Evolutionary conservation across 805 yeast genomes (phyloP).

Genomic region (Candida silvicultrix): DNA sequence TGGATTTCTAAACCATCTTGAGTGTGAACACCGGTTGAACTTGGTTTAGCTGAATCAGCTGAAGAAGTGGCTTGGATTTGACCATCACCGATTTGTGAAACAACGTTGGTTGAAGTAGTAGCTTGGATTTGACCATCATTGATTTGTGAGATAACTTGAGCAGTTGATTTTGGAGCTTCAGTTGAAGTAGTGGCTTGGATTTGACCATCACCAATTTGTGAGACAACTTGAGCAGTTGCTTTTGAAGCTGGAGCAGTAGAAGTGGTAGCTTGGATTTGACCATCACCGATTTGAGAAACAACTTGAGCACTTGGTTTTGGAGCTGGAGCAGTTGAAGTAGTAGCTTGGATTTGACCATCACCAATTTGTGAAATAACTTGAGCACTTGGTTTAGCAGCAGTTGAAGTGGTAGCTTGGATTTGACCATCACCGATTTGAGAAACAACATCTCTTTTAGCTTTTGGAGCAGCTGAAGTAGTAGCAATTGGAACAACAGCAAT

Average conservation of each 20-base stretch:
- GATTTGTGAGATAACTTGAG: constrained; percentile 15
- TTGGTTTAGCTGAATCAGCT: constrained; percentile 12
- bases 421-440: constrained; percentile 18
- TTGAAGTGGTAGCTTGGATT: constrained; percentile 17
- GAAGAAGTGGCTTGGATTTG: constrained; percentile 20
- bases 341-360: constrained; percentile 7
- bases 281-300: constrained; percentile 45
- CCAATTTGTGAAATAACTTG: constrained; percentile 32
- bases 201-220: constrained; percentile 28
- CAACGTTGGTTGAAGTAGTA: constrained; percentile 13
- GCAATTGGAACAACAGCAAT: constrained; percentile 33
- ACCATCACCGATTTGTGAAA: constrained; percentile 16
- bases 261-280: constrained; percentile 46
- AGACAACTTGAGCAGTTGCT: constrained; percentile 30
- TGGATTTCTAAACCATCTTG: constrained; percentile 13
- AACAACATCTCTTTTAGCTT: constrained; percentile 13
- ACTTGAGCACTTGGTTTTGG: constrained; percentile 29
- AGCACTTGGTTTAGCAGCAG: constrained; percentile 35
- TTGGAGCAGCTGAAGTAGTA: constrained; percentile 20
- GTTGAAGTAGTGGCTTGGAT: constrained; percentile 24
- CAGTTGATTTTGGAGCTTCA: constrained; percentile 15
- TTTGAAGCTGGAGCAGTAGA: constrained; percentile 25
- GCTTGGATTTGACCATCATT: constrained; percentile 16
- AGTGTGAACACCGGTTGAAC: constrained; percentile 16
- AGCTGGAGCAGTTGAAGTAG: constrained; percentile 21